Evolutionary conservation across 129 eudicot genomes (phyloP).

Genomic region (Pittosporum tobira): DNA sequence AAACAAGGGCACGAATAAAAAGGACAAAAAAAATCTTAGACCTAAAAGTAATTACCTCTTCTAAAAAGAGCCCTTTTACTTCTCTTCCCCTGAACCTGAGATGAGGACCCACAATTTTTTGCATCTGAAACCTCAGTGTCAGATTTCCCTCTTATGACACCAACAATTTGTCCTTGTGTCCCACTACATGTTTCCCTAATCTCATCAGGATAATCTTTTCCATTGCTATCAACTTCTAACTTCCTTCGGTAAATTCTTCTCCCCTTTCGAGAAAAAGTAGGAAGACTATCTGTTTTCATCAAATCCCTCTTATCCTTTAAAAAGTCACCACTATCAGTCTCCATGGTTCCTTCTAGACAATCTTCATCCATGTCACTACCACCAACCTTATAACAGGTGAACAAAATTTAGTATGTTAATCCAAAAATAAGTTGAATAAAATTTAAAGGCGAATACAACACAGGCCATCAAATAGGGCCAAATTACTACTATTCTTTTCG

Average conservation of each 20-base stretch:
- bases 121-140: constrained; percentile 38
- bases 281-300: constrained; percentile 29
- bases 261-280: constrained; percentile 25
- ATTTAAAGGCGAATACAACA: constrained; percentile 13
- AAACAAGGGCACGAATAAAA: too few species aligned
- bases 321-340: constrained; percentile 63
- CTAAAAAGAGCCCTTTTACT: constrained; percentile 53
- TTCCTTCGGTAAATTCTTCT: constrained; percentile 38
- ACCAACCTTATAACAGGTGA: constrained; percentile 29
- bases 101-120: constrained; percentile 36
- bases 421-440: constrained; percentile 10
- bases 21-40: neutral
- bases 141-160: constrained; percentile 37
- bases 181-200: constrained; percentile 83
- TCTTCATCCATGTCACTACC: constrained; percentile 52
- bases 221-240: constrained; percentile 35
- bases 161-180: constrained; percentile 62
- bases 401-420: constrained; percentile 34
- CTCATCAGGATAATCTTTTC: constrained; percentile 45
- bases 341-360: constrained; percentile 70
- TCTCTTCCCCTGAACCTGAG: constrained; percentile 59
- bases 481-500: constrained; percentile 49
- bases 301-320: constrained; percentile 32
- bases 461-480: constrained; percentile 8
- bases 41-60: constrained; percentile 35